These are phyloP conservation scores for Rosa hybrid DNA, from an alignment of 331 rosid genomes.

Conservation along the genomic window DNA sequence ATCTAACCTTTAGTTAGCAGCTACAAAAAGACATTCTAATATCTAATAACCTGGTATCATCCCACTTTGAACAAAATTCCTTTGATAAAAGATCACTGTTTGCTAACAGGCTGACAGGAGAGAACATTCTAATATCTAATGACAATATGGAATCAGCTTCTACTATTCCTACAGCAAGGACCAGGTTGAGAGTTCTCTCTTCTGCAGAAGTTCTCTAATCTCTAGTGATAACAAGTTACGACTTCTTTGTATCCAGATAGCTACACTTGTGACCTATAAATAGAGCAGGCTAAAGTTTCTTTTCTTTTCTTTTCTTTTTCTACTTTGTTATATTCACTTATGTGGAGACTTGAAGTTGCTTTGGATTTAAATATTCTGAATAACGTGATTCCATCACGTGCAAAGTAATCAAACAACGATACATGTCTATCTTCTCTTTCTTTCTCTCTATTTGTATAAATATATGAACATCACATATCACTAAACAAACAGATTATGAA, in stretches of 20 bases:
- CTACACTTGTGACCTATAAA: neutral
- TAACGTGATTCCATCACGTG: neutral
- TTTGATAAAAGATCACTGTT: neutral
- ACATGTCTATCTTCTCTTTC: neutral
- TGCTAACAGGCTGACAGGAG: neutral
- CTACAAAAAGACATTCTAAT: neutral
- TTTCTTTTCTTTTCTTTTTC: neutral
- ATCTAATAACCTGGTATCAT: neutral
- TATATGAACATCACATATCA: neutral
- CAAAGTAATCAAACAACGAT: neutral
- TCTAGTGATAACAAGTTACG: neutral
- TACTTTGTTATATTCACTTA: neutral
- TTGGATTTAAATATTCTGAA: neutral
- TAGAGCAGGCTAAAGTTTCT: neutral
- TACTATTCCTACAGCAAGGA: constrained; percentile 1
- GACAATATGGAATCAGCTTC: neutral
- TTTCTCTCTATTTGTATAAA: neutral
- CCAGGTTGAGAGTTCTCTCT: neutral
- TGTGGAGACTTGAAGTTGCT: constrained; percentile 5
- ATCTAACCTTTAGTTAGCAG: neutral
- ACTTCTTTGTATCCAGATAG: neutral
- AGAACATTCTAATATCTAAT: neutral
- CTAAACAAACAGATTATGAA: neutral
- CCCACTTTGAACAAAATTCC: neutral
- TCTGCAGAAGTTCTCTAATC: neutral